Base-by-base conservation (phyloP, 768 basidiomycete species). In the Phylloporus arenicola region DNA sequence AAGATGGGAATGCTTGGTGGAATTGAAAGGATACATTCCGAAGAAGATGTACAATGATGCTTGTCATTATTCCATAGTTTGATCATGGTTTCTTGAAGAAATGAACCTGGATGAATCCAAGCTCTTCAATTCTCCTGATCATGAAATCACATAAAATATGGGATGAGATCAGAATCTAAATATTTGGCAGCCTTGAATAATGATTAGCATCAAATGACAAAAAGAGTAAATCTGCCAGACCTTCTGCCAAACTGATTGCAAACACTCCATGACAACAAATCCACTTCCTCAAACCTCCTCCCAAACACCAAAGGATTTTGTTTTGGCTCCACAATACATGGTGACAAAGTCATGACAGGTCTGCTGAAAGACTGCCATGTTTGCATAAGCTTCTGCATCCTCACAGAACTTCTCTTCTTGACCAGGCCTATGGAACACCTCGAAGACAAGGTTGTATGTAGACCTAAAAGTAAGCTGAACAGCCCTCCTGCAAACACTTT, bases 271-370 rank as follows among this genome's bases (percentile, higher is more conserved):
- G 8, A 53, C 29, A 0, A 44, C 38, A 16, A 12, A 30, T 0
- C 48, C 52, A 31, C 52, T 53, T 0, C 47, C 48, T 17, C 52
- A 0, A n/a, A 49, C 3, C 52, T 50, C 52, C n/a, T 53, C 48
- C 7, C 44, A 2, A 19, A 53, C 39, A 0, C 44, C 44, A 14
- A 42, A 53, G 40, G 7, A 6, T 30, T 46, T 53, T 0, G 0
- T 25, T 7, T 31, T 49, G 4, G 34, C 25, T 19, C 52, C 39
- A 12, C 20, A 19, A 37, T 50, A 53, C 1, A 50, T 41, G 6
- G 33, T 19, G 13, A 37, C 5, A 3, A 53, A 42, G 0, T 43
- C 34, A 7, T 49, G 38, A 42, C 52, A 53, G 3, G 43, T 43
- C 39, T 53, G 20, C 19, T 45, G 38, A 27, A 50, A 53, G 0